phyloP scores from a whole-genome alignment of 495 filamentous ascomycete species.

The Penicillium mononematosum region DNA sequence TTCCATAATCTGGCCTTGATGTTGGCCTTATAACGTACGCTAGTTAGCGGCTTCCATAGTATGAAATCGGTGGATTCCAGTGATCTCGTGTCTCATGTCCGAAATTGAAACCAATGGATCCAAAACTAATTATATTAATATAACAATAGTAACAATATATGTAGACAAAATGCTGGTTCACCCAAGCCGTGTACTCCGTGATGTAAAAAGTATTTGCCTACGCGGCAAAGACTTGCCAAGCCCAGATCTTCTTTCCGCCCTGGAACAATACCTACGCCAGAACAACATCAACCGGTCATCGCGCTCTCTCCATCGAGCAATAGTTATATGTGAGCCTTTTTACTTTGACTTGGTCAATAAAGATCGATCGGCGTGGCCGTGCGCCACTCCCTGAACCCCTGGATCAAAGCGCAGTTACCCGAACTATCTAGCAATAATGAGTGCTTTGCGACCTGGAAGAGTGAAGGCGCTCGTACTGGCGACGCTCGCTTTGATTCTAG shows the following conservation, averaged over 20 bases:
- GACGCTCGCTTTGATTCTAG: conserved; percentile 27
- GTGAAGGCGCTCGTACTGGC: conserved; percentile 32
- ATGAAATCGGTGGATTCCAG: background rate
- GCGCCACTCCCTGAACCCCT: conserved; percentile 21
- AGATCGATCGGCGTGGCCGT: conserved; percentile 25
- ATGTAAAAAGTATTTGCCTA: background rate
- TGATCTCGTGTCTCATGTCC: background rate
- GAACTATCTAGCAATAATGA: conserved; percentile 22
- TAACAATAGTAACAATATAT: background rate
- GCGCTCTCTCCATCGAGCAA: background rate
- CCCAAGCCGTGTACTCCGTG: background rate
- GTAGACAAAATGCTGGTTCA: background rate
- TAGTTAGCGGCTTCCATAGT: background rate
- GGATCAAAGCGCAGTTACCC: conserved; percentile 2
- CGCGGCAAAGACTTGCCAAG: conserved; percentile 1
- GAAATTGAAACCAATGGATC: background rate
- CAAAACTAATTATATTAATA: background rate
- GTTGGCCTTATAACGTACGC: background rate
- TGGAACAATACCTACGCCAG: conserved; percentile 3
- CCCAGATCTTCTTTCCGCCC: conserved; percentile 13
- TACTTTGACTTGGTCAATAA: background rate
- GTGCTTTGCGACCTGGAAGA: conserved; percentile 33
- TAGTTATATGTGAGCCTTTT: background rate
- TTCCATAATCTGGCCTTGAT: conserved; percentile 1
- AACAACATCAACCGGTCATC: background rate